Evolutionary conservation across 2,329 filamentous ascomycete species (phyloP).

Genomic region (Microascus cirrosus): DNA sequence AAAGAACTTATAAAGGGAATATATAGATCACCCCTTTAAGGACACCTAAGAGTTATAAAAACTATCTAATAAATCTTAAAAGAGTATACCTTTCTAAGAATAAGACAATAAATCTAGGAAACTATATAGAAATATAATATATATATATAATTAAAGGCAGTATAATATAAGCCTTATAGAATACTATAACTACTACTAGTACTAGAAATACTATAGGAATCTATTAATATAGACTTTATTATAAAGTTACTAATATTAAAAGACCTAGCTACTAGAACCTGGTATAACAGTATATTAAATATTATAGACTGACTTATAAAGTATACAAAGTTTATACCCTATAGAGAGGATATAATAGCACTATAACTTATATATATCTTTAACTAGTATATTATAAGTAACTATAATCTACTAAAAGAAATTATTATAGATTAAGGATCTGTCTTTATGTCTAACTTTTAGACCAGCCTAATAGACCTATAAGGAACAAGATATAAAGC

Average conservation of each 20-base stretch:
- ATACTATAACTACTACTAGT: constrained; percentile 3
- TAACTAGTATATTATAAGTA: not conserved
- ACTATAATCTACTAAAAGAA: not conserved
- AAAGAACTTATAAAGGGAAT: too few relatives aligned
- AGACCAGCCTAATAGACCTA: not conserved
- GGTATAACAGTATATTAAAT: not conserved
- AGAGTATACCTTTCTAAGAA: too few relatives aligned
- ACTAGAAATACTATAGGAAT: constrained; percentile 6
- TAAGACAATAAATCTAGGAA: not conserved
- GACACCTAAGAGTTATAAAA: too few relatives aligned
- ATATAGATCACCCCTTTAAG: too few relatives aligned
- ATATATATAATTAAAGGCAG: not conserved
- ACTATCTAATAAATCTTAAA: too few relatives aligned
- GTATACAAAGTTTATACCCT: not conserved
- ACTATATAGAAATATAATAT: not conserved
- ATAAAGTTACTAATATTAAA: constrained; percentile 2
- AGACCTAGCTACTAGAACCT: not conserved
- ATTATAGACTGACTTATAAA: too few relatives aligned
- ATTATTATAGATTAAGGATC: not conserved
- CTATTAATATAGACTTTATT: not conserved
- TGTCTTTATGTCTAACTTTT: not conserved
- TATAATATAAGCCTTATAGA: not conserved
- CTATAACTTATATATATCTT: not conserved
- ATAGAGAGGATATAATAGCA: not conserved
- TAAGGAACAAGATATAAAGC: not conserved